Percentiles rank a stretch among this genome's conserved stretches.
Conservation (phyloP, 228 moss, liverwort and hornwort species). For the Sphagnum fallax region DNA sequence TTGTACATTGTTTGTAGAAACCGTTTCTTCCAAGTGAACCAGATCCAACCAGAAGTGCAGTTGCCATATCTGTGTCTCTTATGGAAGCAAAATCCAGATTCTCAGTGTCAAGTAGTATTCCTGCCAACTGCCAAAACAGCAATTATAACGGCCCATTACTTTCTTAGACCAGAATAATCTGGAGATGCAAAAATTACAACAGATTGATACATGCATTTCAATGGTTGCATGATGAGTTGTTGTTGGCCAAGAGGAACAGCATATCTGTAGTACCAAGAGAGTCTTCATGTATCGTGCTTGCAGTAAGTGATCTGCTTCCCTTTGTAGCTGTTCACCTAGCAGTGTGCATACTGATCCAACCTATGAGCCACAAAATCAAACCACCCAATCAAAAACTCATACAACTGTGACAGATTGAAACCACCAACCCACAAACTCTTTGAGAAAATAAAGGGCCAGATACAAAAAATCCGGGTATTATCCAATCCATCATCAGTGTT, state of each 20-base stretch:
- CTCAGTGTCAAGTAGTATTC: conserved; percentile 51
- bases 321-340: conserved; percentile 31
- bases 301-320: conserved; percentile 36
- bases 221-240: too few relatives aligned
- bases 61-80: conserved; percentile 44
- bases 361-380: conserved; percentile 4
- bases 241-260: too few relatives aligned
- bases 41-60: conserved; percentile 28
- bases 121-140: conserved; percentile 35
- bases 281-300: conserved; percentile 48
- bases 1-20: conserved; percentile 30
- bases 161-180: too few relatives aligned
- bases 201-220: too few relatives aligned
- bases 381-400: too few relatives aligned
- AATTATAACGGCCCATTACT: too few relatives aligned
- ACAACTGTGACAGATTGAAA: too few relatives aligned
- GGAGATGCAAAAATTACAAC: too few relatives aligned
- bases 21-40: conserved; percentile 35
- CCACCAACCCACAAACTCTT: too few relatives aligned
- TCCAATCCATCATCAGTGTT: too few relatives aligned
- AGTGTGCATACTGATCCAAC: conserved; percentile 52
- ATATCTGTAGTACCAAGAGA: conserved; percentile 19
- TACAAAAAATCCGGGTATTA: too few relatives aligned
- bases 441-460: too few relatives aligned
- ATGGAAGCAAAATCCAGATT: conserved; percentile 52